These are phyloP conservation scores for Austropuccinia psidii DNA, from an alignment of 1,284 basidiomycete species.

Conservation along the genomic window DNA sequence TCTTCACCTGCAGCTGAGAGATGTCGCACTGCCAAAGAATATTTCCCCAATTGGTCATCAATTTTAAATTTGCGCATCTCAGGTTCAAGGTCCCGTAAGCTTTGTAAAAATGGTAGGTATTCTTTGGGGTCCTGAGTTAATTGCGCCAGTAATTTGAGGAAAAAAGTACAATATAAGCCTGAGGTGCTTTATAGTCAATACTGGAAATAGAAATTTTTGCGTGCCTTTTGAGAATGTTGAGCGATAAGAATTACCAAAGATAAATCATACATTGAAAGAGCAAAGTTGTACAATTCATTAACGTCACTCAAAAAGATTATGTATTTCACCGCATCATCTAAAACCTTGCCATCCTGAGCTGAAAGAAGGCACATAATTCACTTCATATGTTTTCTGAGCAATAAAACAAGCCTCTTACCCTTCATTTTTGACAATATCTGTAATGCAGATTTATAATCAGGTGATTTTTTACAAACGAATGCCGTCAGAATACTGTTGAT, in stretches of 20 bases:
- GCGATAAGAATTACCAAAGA: constrained; percentile 89
- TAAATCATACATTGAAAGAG: constrained; percentile 98
- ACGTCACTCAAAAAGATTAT: constrained; percentile 97
- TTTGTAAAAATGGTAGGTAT: constrained; percentile 91
- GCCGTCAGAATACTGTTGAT: constrained; percentile 86
- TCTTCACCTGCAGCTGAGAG: constrained; percentile 63
- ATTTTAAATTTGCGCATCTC: constrained; percentile 83
- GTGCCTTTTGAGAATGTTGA: constrained; percentile 88
- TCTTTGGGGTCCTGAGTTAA: constrained; percentile 78
- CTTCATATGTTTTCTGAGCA: too few species aligned
- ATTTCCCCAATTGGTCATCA: constrained; percentile 79
- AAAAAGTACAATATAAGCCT: not conserved
- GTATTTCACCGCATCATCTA: constrained; percentile 95
- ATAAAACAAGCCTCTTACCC: constrained; percentile 52
- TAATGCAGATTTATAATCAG: constrained; percentile 81
- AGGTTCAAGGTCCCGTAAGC: constrained; percentile 69
- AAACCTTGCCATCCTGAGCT: constrained; percentile 64
- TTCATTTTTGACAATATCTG: constrained; percentile 67
- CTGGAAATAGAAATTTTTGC: constrained; percentile 32
- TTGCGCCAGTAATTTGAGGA: not conserved
- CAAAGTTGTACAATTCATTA: constrained; percentile 82
- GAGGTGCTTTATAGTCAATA: too few species aligned
- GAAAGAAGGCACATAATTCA: too few species aligned
- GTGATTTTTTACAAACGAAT: constrained; percentile 81
- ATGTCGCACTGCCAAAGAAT: constrained; percentile 67